These are phyloP conservation scores for Phytopythium kandeliae DNA, from an alignment of 352 stramenopile species.

Conservation along the genomic window DNA sequence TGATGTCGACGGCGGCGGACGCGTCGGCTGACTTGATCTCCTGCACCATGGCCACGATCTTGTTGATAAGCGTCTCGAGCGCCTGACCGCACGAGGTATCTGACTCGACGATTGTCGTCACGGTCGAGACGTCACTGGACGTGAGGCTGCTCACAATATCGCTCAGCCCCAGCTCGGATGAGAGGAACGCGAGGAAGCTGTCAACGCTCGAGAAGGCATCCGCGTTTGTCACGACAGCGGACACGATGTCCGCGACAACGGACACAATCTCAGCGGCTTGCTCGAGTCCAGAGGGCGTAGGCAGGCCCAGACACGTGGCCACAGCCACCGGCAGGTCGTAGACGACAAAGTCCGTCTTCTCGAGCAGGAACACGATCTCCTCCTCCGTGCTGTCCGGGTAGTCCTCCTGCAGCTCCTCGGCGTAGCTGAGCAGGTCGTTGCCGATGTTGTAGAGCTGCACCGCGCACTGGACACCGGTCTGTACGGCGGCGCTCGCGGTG, in stretches of 20 bases:
- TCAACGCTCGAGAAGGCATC: constrained; percentile 29
- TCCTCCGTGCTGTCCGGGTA: constrained; percentile 38
- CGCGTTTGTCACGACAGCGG: constrained; percentile 28
- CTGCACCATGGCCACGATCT: constrained; percentile 34
- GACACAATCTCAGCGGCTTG: constrained; percentile 28
- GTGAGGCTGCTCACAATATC: constrained; percentile 21
- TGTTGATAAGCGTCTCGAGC: constrained; percentile 39
- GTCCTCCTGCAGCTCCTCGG: constrained; percentile 25
- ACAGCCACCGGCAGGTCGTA: constrained; percentile 46
- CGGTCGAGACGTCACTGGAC: constrained; percentile 13
- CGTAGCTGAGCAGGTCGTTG: constrained; percentile 36
- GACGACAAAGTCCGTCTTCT: constrained; percentile 51
- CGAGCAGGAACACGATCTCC: constrained; percentile 43
- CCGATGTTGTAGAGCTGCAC: constrained; percentile 40
- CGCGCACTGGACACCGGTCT: constrained; percentile 38
- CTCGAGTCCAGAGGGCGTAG: constrained; percentile 15
- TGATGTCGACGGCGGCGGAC: constrained; percentile 23
- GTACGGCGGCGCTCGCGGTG: constrained; percentile 32
- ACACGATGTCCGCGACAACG: constrained; percentile 23
- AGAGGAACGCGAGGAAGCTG: constrained; percentile 29
- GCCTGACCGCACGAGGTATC: constrained; percentile 33
- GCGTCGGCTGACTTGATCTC: constrained; percentile 23
- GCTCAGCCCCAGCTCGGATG: constrained; percentile 9
- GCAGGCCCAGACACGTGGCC: constrained; percentile 33
- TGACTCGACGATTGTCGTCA: constrained; percentile 31